These are phyloP conservation scores for Laguncularia racemosa DNA, from an alignment of 345 rosid genomes.

Conservation along the genomic window DNA sequence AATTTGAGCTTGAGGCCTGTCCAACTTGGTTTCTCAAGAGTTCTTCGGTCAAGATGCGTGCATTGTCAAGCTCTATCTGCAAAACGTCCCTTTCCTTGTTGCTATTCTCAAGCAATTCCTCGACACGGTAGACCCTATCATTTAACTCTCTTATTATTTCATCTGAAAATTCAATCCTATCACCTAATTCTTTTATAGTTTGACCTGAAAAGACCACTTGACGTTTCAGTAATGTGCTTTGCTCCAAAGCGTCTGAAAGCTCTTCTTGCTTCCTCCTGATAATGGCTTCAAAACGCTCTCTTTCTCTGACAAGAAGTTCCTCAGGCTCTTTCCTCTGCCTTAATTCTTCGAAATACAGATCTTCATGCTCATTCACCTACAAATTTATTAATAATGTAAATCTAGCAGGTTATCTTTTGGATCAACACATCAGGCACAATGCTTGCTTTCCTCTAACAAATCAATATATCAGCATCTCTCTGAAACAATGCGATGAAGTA, in stretches of 20 bases:
- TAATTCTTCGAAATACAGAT: slow-evolving; percentile 1
- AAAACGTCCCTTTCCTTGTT: slow-evolving; percentile 20
- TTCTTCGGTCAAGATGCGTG: slow-evolving; percentile 20
- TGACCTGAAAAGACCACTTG: slow-evolving; percentile 2
- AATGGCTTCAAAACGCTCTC: slow-evolving; percentile 4
- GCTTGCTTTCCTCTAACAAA: not conserved
- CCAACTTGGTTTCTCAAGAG: slow-evolving; percentile 18
- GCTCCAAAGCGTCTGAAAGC: slow-evolving; percentile 16
- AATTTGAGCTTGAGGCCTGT: slow-evolving; percentile 11
- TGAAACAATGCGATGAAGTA: too few relatives aligned
- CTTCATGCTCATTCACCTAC: not conserved
- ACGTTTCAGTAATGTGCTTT: slow-evolving; percentile 1
- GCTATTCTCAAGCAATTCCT: slow-evolving; percentile 14
- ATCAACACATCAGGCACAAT: not conserved
- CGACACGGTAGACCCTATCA: slow-evolving; percentile 6
- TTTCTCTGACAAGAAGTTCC: slow-evolving; percentile 18
- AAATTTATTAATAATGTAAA: not conserved
- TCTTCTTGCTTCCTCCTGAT: slow-evolving; percentile 37
- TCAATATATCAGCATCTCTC: not conserved
- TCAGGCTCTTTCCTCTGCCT: slow-evolving; percentile 22
- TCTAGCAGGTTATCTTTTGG: slow-evolving; percentile 1
- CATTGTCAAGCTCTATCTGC: slow-evolving; percentile 22
- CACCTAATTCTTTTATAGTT: not conserved
- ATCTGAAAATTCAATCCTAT: slow-evolving; percentile 7
- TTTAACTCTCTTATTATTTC: slow-evolving; percentile 9